Percentiles rank a stretch among this genome's conserved stretches.
Evolutionary conservation across 495 filamentous ascomycete species (phyloP).

Genomic region (Haplographium delicatum): DNA sequence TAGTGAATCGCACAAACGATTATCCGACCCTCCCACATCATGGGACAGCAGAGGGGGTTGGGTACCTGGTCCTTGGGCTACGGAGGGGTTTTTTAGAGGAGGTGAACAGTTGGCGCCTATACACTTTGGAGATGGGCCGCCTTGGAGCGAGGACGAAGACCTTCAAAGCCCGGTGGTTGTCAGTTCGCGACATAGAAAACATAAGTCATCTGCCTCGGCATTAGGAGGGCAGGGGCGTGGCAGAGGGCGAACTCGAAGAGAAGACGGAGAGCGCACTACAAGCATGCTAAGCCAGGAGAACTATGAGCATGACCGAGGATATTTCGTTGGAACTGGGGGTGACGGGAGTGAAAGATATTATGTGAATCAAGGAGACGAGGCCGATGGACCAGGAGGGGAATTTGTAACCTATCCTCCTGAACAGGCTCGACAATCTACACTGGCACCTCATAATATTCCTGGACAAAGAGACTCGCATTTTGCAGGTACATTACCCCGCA

Average conservation of each 20-base stretch:
- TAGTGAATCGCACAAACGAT: conserved; percentile 67
- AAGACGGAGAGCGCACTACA: conserved; percentile 31
- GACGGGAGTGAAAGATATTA: conserved; percentile 78
- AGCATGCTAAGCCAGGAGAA: conserved; percentile 37
- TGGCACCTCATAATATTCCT: conserved; percentile 30
- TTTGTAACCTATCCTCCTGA: conserved; percentile 73
- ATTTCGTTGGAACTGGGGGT: conserved; percentile 54
- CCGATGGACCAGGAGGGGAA: conserved; percentile 71
- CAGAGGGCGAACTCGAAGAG: conserved; percentile 41
- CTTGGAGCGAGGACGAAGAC: conserved; percentile 97
- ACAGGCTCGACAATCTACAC: conserved; percentile 50
- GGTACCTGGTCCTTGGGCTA: conserved; percentile 27
- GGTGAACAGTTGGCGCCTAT: conserved; percentile 72
- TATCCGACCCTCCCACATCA: conserved; percentile 72
- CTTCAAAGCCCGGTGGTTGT: conserved; percentile 83
- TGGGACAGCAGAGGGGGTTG: conserved; percentile 48
- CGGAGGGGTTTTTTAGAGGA: conserved; percentile 32
- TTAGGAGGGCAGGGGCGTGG: conserved; percentile 30
- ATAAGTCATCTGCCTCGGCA: conserved; percentile 61
- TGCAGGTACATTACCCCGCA: conserved; percentile 25
- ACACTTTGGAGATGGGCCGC: conserved; percentile 84
- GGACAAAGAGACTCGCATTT: conserved; percentile 41
- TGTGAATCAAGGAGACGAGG: conserved; percentile 61
- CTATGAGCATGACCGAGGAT: conserved; percentile 52
- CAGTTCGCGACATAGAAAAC: conserved; percentile 72